Conservation (phyloP, 164 flowering plant genomes). For the Berberis vulgaris region DNA sequence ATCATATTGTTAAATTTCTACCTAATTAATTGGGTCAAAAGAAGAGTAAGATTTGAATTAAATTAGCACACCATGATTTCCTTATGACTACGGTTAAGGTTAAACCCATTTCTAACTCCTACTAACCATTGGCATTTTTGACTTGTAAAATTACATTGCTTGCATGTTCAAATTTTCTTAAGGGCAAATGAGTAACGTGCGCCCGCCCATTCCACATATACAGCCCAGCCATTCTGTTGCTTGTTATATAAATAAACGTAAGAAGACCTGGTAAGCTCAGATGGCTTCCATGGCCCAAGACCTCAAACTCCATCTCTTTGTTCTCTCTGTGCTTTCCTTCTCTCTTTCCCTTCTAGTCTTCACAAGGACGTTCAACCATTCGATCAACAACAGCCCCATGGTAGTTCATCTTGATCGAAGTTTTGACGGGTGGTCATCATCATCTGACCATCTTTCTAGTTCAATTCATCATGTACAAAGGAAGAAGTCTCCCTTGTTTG, state of each 20-base stretch:
- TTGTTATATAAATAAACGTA: background rate
- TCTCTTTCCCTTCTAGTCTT: conserved; percentile 11
- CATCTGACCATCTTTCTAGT: background rate
- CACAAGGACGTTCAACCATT: background rate
- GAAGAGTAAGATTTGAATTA: too few relatives aligned
- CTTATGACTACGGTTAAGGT: too few relatives aligned
- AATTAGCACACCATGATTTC: too few relatives aligned
- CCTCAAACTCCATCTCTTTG: conserved; percentile 10
- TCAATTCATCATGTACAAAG: background rate
- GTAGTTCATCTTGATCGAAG: background rate
- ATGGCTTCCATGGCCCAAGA: background rate
- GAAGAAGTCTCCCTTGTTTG: background rate
- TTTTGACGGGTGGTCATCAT: too few relatives aligned
- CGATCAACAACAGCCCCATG: background rate
- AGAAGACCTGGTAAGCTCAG: background rate
- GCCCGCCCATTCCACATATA: background rate
- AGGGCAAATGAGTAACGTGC: background rate
- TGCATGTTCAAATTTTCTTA: background rate
- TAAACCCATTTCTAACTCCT: too few relatives aligned
- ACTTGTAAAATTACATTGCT: too few relatives aligned
- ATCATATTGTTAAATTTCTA: too few relatives aligned
- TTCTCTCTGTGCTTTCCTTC: conserved; percentile 11
- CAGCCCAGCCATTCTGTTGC: background rate
- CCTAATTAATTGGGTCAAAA: too few relatives aligned
- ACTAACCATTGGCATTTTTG: too few relatives aligned